Conservation (phyloP, 495 filamentous ascomycete species). For the Aspergillus kassunensis region DNA sequence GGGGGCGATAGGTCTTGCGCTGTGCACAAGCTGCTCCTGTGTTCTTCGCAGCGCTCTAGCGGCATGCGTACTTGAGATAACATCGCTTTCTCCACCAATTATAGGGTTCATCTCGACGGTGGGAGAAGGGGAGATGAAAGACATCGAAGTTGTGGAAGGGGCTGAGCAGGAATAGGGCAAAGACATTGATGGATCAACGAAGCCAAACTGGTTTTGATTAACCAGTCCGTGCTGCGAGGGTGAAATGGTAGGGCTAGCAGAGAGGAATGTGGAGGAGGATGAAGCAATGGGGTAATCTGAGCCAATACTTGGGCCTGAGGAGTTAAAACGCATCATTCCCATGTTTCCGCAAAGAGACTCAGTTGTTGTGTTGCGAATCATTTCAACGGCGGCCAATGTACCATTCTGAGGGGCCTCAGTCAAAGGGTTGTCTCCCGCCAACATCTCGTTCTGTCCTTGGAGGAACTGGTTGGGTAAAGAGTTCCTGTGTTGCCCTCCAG, state of each 20-base stretch:
- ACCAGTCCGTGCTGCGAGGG: constrained; percentile 28
- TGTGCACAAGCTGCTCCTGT: constrained; percentile 42
- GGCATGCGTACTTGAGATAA: constrained; percentile 24
- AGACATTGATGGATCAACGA: constrained; percentile 23
- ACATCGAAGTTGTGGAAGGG: constrained; percentile 25
- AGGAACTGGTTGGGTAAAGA: constrained; percentile 14
- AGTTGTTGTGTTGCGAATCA: constrained; percentile 45
- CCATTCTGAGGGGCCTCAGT: constrained; percentile 20
- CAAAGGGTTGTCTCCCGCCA: constrained; percentile 15
- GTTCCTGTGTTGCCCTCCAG: constrained; percentile 24
- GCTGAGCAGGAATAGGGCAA: constrained; percentile 35
- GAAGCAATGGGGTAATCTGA: constrained; percentile 28
- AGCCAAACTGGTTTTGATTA: constrained; percentile 25
- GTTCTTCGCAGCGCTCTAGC: constrained; percentile 40
- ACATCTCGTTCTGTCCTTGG: constrained; percentile 14
- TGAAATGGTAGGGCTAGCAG: constrained; percentile 25
- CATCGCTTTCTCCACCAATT: constrained; percentile 31
- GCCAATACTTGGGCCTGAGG: constrained; percentile 35
- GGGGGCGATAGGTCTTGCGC: constrained; percentile 42
- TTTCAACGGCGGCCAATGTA: constrained; percentile 27
- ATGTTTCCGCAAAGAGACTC: constrained; percentile 44
- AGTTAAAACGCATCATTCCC: constrained; percentile 42
- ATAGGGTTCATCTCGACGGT: constrained; percentile 35
- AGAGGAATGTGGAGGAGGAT: constrained; percentile 31
- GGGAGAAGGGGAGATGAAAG: constrained; percentile 16